phyloP scores from a whole-genome alignment of 108 stramenopile species.

The Cyclostephanos tholiformis region DNA sequence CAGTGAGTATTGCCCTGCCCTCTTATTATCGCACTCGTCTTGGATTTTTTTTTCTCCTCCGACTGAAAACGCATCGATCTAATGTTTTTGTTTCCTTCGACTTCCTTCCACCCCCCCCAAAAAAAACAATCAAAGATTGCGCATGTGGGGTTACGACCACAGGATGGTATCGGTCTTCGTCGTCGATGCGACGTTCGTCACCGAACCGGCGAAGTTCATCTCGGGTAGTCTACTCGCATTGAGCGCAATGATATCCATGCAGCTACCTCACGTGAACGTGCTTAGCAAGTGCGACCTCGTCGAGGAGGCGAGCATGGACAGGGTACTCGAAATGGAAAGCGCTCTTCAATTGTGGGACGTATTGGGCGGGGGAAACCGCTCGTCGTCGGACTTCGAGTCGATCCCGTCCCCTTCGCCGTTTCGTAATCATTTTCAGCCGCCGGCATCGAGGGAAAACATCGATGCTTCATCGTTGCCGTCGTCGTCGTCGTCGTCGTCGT shows the following conservation, averaged over 20 bases:
- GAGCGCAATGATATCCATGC: constrained; percentile 95
- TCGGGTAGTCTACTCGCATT: constrained; percentile 90
- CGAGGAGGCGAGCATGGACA: constrained; percentile 72
- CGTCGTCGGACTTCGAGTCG: background rate
- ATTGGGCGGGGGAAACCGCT: constrained; percentile 23
- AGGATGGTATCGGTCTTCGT: constrained; percentile 91
- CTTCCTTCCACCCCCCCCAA: background rate
- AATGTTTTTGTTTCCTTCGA: background rate
- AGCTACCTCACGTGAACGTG: constrained; percentile 96
- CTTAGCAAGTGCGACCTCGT: constrained; percentile 95
- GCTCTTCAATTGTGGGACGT: constrained; percentile 84
- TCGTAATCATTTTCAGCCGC: background rate
- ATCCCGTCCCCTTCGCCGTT: background rate
- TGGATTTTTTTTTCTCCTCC: background rate
- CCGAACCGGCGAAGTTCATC: constrained; percentile 91
- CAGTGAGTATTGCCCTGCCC: constrained; percentile 27
- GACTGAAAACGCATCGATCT: background rate
- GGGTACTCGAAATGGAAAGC: constrained; percentile 73
- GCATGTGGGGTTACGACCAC: constrained; percentile 82
- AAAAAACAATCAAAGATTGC: constrained; percentile 49
- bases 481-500: no score
- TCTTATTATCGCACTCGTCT: no score
- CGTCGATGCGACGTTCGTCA: constrained; percentile 91
- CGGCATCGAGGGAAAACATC: background rate
- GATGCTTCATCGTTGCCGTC: background rate